phyloP scores from a whole-genome alignment of 495 filamentous ascomycete species.

The Tuber calosporum region DNA sequence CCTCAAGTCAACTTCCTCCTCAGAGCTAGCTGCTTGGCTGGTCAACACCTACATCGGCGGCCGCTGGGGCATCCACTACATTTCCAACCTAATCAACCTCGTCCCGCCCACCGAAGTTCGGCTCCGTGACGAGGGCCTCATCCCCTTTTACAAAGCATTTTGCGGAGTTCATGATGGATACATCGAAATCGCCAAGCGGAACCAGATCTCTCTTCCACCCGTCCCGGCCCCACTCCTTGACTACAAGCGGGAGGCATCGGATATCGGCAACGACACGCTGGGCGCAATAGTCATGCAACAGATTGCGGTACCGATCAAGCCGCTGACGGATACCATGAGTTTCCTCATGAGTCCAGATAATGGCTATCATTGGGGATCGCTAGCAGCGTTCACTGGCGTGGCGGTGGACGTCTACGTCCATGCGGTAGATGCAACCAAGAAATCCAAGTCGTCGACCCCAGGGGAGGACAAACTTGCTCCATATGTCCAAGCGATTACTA shows the following conservation, averaged over 20 bases:
- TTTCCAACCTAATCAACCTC: not conserved
- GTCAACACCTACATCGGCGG: not conserved
- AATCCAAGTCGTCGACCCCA: too few species aligned
- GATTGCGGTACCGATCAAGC: not conserved
- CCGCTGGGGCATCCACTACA: not conserved
- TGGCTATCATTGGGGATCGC: constrained; percentile 9
- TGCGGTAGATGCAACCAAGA: not conserved
- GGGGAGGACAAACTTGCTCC: not conserved
- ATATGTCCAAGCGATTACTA: not conserved
- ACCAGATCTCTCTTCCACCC: not conserved
- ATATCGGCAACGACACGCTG: not conserved
- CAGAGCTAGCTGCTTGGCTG: not conserved
- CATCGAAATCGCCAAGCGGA: not conserved
- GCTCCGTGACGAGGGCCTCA: constrained; percentile 4
- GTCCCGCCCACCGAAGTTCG: constrained; percentile 8
- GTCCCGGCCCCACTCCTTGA: not conserved
- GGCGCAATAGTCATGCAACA: not conserved
- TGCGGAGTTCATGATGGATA: not conserved
- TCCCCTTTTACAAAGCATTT: not conserved
- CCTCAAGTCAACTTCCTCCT: not conserved
- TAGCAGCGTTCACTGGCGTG: not conserved
- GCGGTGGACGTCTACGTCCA: not conserved
- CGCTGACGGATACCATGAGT: not conserved
- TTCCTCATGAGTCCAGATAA: not conserved
- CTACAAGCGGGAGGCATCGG: not conserved